Conservation (phyloP, 208 protist species). For the Naegleria fowleri region DNA sequence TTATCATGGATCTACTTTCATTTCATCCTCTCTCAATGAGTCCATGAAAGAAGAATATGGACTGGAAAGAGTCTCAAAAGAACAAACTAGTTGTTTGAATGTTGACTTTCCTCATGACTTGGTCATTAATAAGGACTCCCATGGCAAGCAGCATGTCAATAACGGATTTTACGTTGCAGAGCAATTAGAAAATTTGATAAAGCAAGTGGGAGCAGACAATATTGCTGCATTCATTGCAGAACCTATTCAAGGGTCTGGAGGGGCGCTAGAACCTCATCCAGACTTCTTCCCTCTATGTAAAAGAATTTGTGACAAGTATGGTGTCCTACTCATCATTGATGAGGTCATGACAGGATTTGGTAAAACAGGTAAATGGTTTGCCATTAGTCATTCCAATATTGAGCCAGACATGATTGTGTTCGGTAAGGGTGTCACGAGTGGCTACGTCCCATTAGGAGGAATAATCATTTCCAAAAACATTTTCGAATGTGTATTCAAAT, state of each 20-base stretch:
- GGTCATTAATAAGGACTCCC: background rate
- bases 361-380: constrained; percentile 50
- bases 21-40: background rate
- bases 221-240: constrained; percentile 73
- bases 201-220: constrained; percentile 16
- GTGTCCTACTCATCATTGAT: constrained; percentile 68
- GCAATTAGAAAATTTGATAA: constrained; percentile 51
- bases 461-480: constrained; percentile 62
- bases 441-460: constrained; percentile 69
- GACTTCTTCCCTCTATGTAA: background rate
- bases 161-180: constrained; percentile 34
- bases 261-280: constrained; percentile 60
- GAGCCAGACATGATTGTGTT: constrained; percentile 73
- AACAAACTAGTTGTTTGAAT: background rate
- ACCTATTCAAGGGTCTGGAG: constrained; percentile 90
- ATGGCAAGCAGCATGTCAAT: background rate
- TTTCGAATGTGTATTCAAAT: constrained; percentile 52
- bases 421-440: constrained; percentile 77
- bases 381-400: constrained; percentile 44
- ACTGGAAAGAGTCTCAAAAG: background rate
- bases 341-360: constrained; percentile 54
- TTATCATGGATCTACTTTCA: background rate
- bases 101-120: background rate
- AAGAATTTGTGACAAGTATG: constrained; percentile 65
- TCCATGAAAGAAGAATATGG: background rate